Percentiles rank a stretch among this genome's conserved stretches.
These are phyloP conservation scores for Erysimum cheiri DNA, from an alignment of 441 rosid genomes.

Conservation along the genomic window DNA sequence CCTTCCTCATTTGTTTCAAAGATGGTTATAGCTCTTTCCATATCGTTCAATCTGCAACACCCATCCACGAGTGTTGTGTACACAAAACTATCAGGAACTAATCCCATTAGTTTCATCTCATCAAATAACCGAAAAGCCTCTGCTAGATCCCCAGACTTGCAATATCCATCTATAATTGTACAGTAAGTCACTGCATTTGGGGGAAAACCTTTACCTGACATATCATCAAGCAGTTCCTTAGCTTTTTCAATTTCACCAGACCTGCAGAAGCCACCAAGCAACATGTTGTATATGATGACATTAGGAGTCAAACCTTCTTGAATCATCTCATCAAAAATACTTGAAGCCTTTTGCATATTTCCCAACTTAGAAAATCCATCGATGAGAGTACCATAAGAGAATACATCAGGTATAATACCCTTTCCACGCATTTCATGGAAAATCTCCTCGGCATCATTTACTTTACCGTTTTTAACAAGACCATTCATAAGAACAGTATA, in stretches of 20 bases:
- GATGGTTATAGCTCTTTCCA: slow-evolving; percentile 54
- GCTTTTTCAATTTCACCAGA: slow-evolving; percentile 54
- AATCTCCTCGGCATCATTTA: slow-evolving; percentile 61
- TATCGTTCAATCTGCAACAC: slow-evolving; percentile 59
- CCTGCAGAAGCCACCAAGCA: slow-evolving; percentile 63
- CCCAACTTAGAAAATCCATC: slow-evolving; percentile 60
- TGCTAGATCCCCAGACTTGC: slow-evolving; percentile 58
- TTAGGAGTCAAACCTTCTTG: slow-evolving; percentile 55
- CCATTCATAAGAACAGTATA: slow-evolving; percentile 68
- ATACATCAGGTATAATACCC: slow-evolving; percentile 60
- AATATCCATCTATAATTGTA: slow-evolving; percentile 63
- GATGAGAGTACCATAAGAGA: slow-evolving; percentile 59
- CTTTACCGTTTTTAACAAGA: slow-evolving; percentile 63
- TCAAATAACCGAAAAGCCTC: slow-evolving; percentile 61
- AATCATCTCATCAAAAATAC: slow-evolving; percentile 55
- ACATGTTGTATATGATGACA: slow-evolving; percentile 58
- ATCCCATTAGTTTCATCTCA: slow-evolving; percentile 57
- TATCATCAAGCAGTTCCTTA: slow-evolving; percentile 51
- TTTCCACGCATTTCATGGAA: slow-evolving; percentile 64
- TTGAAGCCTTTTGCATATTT: slow-evolving; percentile 46
- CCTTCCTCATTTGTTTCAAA: slow-evolving; percentile 52
- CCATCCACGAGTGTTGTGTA: slow-evolving; percentile 61
- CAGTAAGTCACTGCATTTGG: slow-evolving; percentile 58
- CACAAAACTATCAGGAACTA: slow-evolving; percentile 59
- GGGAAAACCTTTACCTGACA: slow-evolving; percentile 52